A percentile compares a stretch with the other conserved stretches of the same genome.
phyloP scores from a whole-genome alignment of 352 stramenopile species.

The Globisporangium solare region DNA sequence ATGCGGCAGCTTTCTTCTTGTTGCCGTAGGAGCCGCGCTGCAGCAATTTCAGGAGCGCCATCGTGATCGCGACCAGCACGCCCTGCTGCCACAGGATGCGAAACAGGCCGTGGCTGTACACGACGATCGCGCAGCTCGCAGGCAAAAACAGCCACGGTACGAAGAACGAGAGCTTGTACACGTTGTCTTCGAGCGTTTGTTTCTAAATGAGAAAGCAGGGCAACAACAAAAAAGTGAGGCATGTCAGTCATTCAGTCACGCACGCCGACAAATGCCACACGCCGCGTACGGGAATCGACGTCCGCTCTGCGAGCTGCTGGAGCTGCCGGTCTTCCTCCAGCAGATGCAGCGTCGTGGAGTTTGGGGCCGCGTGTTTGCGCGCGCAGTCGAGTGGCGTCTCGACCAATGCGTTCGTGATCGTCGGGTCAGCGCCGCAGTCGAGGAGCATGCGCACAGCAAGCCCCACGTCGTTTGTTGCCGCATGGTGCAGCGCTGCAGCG shows the following conservation, averaged over 20 bases:
- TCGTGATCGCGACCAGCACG: conserved; percentile 26
- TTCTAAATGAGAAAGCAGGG: conserved; percentile 29
- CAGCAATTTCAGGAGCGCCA: conserved; percentile 44
- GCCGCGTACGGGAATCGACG: conserved; percentile 30
- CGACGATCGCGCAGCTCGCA: conserved; percentile 32
- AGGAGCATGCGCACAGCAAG: conserved; percentile 68
- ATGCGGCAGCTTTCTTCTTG: conserved; percentile 64
- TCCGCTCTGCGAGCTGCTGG: conserved; percentile 33
- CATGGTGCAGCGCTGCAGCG: conserved; percentile 53
- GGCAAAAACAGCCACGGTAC: conserved; percentile 68
- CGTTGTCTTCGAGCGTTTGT: conserved; percentile 48
- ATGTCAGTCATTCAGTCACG: background rate
- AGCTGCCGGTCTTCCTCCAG: conserved; percentile 55
- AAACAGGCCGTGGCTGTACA: conserved; percentile 23
- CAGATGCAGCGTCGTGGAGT: conserved; percentile 39
- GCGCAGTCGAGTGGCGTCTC: conserved; percentile 54
- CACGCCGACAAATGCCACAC: background rate
- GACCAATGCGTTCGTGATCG: conserved; percentile 33
- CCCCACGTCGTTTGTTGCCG: conserved; percentile 51
- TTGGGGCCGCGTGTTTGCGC: conserved; percentile 21
- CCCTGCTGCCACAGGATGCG: conserved; percentile 35
- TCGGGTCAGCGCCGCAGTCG: conserved; percentile 45
- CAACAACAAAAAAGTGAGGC: background rate
- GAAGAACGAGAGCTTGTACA: conserved; percentile 74
- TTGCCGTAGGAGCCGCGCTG: conserved; percentile 63